Conservation (phyloP, 257 asterid species). For the Thymus mandschuricus region DNA sequence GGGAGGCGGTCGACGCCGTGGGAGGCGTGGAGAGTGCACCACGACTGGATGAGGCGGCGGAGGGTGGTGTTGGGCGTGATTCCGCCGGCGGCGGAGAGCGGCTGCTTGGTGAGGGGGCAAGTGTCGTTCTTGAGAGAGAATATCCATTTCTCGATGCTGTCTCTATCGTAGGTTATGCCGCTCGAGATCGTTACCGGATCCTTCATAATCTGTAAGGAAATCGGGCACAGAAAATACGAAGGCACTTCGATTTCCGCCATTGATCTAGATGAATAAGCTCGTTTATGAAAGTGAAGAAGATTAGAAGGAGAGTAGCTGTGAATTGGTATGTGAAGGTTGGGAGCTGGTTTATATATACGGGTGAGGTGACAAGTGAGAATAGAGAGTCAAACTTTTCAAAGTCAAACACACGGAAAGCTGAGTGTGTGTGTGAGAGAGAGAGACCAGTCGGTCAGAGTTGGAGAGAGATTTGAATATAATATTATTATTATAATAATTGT, state of each 20-base stretch:
- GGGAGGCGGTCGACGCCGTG: conserved; percentile 71
- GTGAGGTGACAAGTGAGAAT: conserved; percentile 1
- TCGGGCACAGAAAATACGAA: conserved; percentile 78
- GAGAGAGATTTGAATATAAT: not conserved
- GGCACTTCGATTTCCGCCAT: conserved; percentile 73
- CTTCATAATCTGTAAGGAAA: conserved; percentile 74
- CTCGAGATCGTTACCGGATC: conserved; percentile 76
- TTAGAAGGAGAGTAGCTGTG: conserved; percentile 18
- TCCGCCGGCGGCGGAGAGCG: conserved; percentile 40
- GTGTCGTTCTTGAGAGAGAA: conserved; percentile 46
- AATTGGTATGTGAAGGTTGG: conserved; percentile 33
- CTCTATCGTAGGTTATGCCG: conserved; percentile 86
- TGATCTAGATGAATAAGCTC: not conserved
- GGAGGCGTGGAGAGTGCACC: conserved; percentile 75
- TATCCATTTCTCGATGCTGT: conserved; percentile 76
- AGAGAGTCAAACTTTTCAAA: conserved; percentile 27
- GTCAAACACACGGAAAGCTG: conserved; percentile 55
- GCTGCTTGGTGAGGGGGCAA: conserved; percentile 75
- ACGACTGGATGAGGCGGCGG: conserved; percentile 79
- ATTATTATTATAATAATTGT: not conserved
- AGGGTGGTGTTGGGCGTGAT: conserved; percentile 78
- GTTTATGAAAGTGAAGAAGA: not conserved
- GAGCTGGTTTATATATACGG: conserved; percentile 22
- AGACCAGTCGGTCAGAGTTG: not conserved
- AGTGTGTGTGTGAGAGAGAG: not conserved